phyloP scores from a whole-genome alignment of 2,329 filamentous ascomycete genomes.

The Ceratocystis smalleyi region DNA sequence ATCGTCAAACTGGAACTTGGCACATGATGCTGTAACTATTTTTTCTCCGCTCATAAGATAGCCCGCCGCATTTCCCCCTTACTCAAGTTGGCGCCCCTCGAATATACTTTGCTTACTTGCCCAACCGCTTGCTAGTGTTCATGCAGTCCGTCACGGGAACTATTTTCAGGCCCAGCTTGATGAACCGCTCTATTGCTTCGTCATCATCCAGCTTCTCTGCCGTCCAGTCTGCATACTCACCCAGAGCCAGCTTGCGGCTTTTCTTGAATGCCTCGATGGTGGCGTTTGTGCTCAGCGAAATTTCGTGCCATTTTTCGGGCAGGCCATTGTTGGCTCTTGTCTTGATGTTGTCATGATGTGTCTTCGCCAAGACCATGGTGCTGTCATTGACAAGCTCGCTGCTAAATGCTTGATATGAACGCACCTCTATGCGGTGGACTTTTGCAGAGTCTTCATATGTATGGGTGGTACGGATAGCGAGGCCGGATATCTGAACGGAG shows the following conservation, averaged over 20 bases:
- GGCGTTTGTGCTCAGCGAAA: neutral
- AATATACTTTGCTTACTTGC: neutral
- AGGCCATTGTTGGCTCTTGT: neutral
- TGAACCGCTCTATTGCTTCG: neutral
- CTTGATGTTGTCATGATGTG: neutral
- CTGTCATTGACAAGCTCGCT: neutral
- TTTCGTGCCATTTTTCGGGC: slow-evolving; percentile 1
- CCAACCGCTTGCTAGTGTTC: neutral
- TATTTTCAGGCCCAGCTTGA: neutral
- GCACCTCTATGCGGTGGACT: neutral
- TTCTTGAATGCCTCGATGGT: neutral
- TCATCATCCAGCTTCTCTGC: slow-evolving; percentile 1
- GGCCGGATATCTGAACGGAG: neutral
- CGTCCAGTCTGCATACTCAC: neutral
- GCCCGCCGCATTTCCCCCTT: no score
- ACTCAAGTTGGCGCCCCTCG: no score
- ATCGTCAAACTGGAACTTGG: neutral
- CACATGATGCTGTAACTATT: neutral
- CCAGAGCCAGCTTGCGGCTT: neutral
- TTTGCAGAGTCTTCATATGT: neutral
- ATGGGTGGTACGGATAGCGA: neutral
- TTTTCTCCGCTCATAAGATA: no score
- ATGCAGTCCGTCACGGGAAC: neutral
- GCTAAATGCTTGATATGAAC: neutral
- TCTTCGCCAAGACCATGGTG: neutral